Conservation (phyloP, 2,329 filamentous ascomycete genomes). For the Rutstroemia sp. region DNA sequence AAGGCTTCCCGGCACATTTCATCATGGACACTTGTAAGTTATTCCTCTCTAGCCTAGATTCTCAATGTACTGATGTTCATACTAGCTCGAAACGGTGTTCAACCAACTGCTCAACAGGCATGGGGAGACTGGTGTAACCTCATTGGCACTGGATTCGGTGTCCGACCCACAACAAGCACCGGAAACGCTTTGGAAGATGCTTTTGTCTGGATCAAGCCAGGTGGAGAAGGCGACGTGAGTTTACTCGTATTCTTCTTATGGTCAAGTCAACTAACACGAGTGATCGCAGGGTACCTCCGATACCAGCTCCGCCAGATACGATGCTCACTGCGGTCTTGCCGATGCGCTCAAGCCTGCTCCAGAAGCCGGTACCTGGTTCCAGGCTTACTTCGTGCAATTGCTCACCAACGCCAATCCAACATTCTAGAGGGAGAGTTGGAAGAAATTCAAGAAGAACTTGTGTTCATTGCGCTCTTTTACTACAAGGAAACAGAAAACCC, state of each 20-base stretch:
- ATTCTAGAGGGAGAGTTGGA: conserved; percentile 29
- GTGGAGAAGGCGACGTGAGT: conserved; percentile 39
- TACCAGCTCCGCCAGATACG: conserved; percentile 38
- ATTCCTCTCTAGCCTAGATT: background rate
- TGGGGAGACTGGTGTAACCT: conserved; percentile 68
- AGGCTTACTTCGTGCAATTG: conserved; percentile 51
- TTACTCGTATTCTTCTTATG: too few species aligned
- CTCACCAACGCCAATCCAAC: conserved; percentile 49
- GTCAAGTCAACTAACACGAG: background rate
- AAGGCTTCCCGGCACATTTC: conserved; percentile 46
- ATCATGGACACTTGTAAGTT: conserved; percentile 44
- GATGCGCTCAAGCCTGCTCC: conserved; percentile 56
- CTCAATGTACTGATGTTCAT: conserved; percentile 1
- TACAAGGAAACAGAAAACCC: background rate
- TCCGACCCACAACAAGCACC: conserved; percentile 55
- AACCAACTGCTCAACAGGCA: conserved; percentile 44
- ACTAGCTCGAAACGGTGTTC: conserved; percentile 52
- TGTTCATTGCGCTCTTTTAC: background rate
- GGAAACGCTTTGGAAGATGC: conserved; percentile 53
- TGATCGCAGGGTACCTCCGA: conserved; percentile 31
- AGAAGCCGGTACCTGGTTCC: conserved; percentile 58
- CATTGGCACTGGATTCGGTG: conserved; percentile 54
- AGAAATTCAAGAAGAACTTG: background rate
- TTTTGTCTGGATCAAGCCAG: conserved; percentile 66
- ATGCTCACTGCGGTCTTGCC: conserved; percentile 42